Base-by-base conservation (phyloP, 345 rosid genomes). In the Populus deltoides region DNA sequence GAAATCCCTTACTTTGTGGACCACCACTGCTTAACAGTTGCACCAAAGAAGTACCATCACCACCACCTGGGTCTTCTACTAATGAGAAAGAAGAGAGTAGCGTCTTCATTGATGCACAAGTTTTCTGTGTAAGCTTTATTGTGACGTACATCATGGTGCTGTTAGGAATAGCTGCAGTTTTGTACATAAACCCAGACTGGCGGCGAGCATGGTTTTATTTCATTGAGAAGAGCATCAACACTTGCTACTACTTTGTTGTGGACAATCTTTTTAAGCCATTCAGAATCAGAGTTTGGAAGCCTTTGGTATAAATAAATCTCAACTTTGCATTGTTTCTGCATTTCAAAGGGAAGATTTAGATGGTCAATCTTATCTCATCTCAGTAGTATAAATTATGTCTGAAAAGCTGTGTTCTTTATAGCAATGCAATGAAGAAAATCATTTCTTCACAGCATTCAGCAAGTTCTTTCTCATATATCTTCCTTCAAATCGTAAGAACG, bases 1-100 rank as follows among this genome's bases (percentile, higher is more conserved):
- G 78, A 8, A 86, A 86, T 66, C 74, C 75, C 53, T 66, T 79
- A 22, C 80, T 84, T 7, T 86, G 81, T 59, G 85, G 86, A 11
- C 55, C 27, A 10, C 85, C 80, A 59, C 33, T 84, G 65, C 20
- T 1, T n/a, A 80, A 61, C 1, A 39, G 25, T 17, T 81, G 79
- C 41, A 29, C 12, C 39, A 5, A 10, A 45, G 2, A 8, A 5
- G 10, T 53, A 1, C 11, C 73, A n/a, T 0, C 47, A 68, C 35
- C 74, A 24, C 16, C 35, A 2, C 22, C 22, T 3, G 17, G 4
- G 27, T 17, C 11, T 22, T 33, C 62, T 6, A 18, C 16, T 1
- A 3, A 39, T 12, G 11, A 17, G 16, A 18, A 25, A 8, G 61
- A 35, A 41, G 45, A 70, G 4, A 65, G 4, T 78, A 61, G 74